Base-by-base conservation (phyloP, 495 filamentous ascomycete species). In the Podospora pseudocomata region DNA sequence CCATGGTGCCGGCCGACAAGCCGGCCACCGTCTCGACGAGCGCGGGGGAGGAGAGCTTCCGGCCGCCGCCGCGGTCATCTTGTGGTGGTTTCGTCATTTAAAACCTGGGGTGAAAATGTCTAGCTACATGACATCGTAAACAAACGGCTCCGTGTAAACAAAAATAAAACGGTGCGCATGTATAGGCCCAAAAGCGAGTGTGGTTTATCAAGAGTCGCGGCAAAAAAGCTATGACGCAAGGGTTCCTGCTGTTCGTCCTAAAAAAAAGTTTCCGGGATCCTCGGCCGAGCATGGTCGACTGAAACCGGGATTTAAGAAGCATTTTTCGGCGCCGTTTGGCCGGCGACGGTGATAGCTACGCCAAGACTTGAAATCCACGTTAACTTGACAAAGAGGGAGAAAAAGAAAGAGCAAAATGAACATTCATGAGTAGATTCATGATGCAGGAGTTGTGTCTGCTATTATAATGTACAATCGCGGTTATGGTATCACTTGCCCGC, bases 21-120 rank as follows among this genome's bases (percentile, higher is more conserved):
- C 95, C 95, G 59, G 94, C 92, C 80, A 96, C 84, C 75, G 89
- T 88, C 85, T 99, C 95, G 80, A 97, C 88, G 74, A 92, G 78
- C 77, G 91, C 90, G 80, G 88, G 87, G 68, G 91, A 89, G 68
- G 91, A 89, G 67, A 91, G 82, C 70, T 79, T 23, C 23, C 23
- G 1, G 1, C 23, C 23, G 23, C 23, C 78, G 73, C 77, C 0
- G 39, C 39, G 39, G 5, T 5, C 55, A 58, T 58, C n/a, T 58
- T 58, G n/a, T 19, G n/a, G 19, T 72, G n/a, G 55, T 72, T 76
- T 71, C 75, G 78, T 79, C 81, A 83, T 84, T 72, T 16, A 72
- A 71, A 75, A 32, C 30, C 30, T 30, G 19, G 9, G n/a, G n/a
- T 30, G 65, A 19, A 23, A 23, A 1, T 32, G 54, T 30, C 32